Base-by-base conservation (phyloP, 163 green algal genomes). In the Scenedesmus sp. region DNA sequence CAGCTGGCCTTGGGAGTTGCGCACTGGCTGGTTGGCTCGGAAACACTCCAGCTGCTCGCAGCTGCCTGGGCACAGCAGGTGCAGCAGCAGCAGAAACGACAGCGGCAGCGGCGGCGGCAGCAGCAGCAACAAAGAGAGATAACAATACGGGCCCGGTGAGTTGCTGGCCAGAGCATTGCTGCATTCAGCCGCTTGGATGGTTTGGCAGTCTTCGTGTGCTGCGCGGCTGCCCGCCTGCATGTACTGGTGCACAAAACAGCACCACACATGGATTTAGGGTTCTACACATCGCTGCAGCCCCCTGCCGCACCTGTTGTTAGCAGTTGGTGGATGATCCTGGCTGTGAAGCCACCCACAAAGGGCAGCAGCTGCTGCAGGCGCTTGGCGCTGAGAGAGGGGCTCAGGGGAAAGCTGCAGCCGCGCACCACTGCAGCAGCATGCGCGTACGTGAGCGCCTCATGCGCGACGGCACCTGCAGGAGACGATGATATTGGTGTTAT, bases 351-450 rank as follows among this genome's bases (percentile, higher is more conserved):
- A n/a, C 91, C 93, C 15, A 92, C 83, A 86, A 89, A 93, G n/a
- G 93, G 91, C 79, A 94, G 91, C 88, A 91, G 52, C 34, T 84
- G 57, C 91, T 95, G 88, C 79, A 95, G 88, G 4, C 79, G 76
- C 16, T 18, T 8, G 4, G 82, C 18, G 12, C 18, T n/a, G 6
- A 92, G 52, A 5, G 23, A 10, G 16, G 89, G 59, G 66, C 12
- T 89, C 46, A 95, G 60, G 15, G 62, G 85, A 73, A 95, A 95
- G 62, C 82, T 54, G 79, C 86, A 91, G 73, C 67, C 93, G 1
- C 93, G 91, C 9, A 95, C 91, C 16, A 90, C 86, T 18, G 93
- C 93, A 34, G 93, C 93, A 16, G 89, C 93, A 52, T 92, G 93
- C 23, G 91, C 86, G 26, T 93, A 95, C 20, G 86, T 93, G 54